Evolutionary conservation across 345 rosid genomes (phyloP), one percentile per base, ranked within the genome.

Genomic region (Eucalyptus grandis): DNA sequence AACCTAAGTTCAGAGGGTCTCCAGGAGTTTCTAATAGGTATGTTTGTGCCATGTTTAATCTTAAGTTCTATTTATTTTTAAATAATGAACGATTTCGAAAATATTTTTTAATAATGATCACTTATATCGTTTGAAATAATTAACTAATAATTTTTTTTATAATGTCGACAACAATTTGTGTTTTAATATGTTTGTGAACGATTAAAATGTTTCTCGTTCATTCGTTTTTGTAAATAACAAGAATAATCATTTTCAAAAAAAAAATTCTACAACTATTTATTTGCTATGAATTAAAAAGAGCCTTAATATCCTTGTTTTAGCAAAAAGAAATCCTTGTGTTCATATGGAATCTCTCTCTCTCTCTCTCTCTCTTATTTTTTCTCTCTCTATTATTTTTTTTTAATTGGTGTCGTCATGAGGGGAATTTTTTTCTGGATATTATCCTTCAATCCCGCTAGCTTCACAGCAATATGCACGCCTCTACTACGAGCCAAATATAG

Each of bases 61-160:
- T 65, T 8, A 15, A 31, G 16, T 14, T 62, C 3, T 0, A 14
- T 30, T 30, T 14, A 14, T 62, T 62, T 62, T 13, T 13, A 14
- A 14, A 65, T 2, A 14, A 14, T 8, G 1, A n/a, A 14, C 1
- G 0, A n/a, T 65, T n/a, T 14, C 15, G 5, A 65, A n/a, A 30
- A 14, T 14, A 62, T 30, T 62, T 62, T 12, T 0, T 12, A 27
- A 27, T 0, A 27, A 60, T 0, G 5, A 65, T 7, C 0, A 0
- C 5, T n/a, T 0, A 0, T n/a, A 14, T 65, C 5, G 1, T 3
- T 65, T 56, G 6, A 56, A 24, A 24, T 24, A 24, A 24, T 24
- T 1, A 56, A 22, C 6, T 56, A 56, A 56, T 56, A 4, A 22
- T 37, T 4, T 37, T 37, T 56, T 56, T 10, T 24, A 22, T 5